phyloP scores from a whole-genome alignment of 2,329 filamentous ascomycete species.

The Daldinia sp. region DNA sequence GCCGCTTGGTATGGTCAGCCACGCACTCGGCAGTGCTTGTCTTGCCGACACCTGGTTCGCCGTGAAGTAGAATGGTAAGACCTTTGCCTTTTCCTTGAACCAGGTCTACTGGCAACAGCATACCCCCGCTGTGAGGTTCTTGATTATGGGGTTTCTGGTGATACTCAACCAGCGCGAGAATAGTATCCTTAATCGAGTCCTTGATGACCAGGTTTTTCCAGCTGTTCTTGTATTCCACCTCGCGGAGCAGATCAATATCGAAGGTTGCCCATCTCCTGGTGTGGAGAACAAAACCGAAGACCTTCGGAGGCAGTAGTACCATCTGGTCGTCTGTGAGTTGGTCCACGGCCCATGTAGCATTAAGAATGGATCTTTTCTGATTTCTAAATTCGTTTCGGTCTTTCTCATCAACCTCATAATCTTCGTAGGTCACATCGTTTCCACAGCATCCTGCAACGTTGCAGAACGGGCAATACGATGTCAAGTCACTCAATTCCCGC shows the following conservation, averaged over 20 bases:
- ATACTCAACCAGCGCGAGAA: not conserved
- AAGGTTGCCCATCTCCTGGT: not conserved
- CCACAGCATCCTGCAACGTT: not conserved
- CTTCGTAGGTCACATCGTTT: not conserved
- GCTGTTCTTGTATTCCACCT: not conserved
- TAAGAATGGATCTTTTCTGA: not conserved
- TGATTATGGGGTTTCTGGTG: not conserved
- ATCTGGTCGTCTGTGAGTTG: not conserved
- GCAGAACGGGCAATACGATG: not conserved
- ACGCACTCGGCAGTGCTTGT: conserved; percentile 50
- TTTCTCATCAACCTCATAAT: not conserved
- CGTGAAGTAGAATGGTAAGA: conserved; percentile 55
- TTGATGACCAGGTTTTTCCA: not conserved
- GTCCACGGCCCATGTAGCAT: not conserved
- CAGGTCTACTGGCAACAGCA: conserved; percentile 9
- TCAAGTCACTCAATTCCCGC: not conserved
- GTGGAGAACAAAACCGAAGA: not conserved
- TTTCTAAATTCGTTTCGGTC: not conserved
- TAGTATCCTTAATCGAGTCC: not conserved
- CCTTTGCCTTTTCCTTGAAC: conserved; percentile 45
- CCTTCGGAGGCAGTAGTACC: not conserved
- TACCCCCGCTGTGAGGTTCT: not conserved
- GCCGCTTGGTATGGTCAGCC: conserved; percentile 47
- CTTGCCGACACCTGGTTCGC: conserved; percentile 55
- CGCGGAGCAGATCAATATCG: not conserved